These are phyloP conservation scores for Umbelopsis sp. DNA, from an alignment of 192 early-diverging fungal genomes.

Conservation along the genomic window DNA sequence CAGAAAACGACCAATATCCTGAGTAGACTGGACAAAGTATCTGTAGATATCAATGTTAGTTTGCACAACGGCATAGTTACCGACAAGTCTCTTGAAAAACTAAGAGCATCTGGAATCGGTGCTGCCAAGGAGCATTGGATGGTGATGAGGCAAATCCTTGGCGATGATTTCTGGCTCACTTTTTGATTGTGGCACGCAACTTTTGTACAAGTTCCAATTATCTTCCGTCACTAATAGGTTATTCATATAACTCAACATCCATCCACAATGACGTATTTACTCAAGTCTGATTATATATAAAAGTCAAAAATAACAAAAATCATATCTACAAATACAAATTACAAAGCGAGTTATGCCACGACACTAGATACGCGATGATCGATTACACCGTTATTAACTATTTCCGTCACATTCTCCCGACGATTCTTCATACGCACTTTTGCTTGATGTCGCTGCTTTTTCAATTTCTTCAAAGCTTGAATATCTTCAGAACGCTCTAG, in stretches of 20 bases:
- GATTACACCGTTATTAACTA: conserved; percentile 50
- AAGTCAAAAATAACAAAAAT: background rate
- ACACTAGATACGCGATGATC: conserved; percentile 27
- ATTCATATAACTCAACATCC: background rate
- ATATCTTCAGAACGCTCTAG: conserved; percentile 41
- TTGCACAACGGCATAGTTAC: conserved; percentile 54
- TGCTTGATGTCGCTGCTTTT: conserved; percentile 43
- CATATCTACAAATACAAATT: conserved; percentile 3
- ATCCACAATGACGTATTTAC: too few relatives aligned
- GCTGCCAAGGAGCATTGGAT: conserved; percentile 71
- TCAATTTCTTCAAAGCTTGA: conserved; percentile 5
- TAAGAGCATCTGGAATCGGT: conserved; percentile 49
- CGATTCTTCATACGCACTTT: conserved; percentile 50
- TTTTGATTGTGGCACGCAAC: conserved; percentile 40
- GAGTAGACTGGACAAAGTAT: conserved; percentile 46
- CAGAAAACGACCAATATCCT: conserved; percentile 52
- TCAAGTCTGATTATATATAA: background rate
- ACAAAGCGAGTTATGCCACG: background rate
- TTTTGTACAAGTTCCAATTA: too few relatives aligned
- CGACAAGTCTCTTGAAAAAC: conserved; percentile 64
- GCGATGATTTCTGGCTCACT: conserved; percentile 72
- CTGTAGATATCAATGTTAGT: conserved; percentile 37
- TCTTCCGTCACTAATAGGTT: background rate
- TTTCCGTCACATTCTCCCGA: conserved; percentile 39
- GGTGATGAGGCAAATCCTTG: conserved; percentile 69